Conservation (phyloP, 2,329 filamentous ascomycete species). For the Cercospora janseana region DNA sequence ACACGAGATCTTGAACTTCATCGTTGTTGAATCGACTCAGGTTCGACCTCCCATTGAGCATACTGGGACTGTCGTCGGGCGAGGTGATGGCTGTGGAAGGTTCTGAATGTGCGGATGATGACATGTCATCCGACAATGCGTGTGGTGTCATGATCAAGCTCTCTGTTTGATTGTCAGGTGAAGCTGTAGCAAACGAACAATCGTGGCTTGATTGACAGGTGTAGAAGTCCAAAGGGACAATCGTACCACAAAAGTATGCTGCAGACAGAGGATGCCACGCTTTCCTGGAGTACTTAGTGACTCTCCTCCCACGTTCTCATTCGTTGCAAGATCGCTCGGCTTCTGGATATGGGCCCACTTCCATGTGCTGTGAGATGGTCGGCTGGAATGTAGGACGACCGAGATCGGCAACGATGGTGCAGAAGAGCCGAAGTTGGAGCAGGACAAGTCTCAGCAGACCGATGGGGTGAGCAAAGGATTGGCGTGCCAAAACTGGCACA, state of each 20-base stretch:
- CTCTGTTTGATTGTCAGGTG: background rate
- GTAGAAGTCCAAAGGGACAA: background rate
- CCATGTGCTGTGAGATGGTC: too few species aligned
- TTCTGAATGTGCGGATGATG: slow-evolving; percentile 14
- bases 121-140: slow-evolving; percentile 20
- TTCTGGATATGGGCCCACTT: too few species aligned
- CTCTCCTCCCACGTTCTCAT: too few species aligned
- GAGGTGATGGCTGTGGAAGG: slow-evolving; percentile 19
- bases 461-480: background rate
- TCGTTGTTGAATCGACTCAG: slow-evolving; percentile 57
- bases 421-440: too few species aligned
- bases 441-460: too few species aligned
- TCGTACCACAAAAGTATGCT: too few species aligned
- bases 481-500: too few species aligned
- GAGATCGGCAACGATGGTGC: slow-evolving; percentile 12
- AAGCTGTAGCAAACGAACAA: background rate
- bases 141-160: slow-evolving; percentile 26
- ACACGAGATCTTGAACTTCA: slow-evolving; percentile 78
- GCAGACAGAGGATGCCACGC: too few species aligned
- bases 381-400: slow-evolving; percentile 6
- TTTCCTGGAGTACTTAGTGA: too few species aligned
- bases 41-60: slow-evolving; percentile 19
- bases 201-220: background rate
- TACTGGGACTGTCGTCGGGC: slow-evolving; percentile 21
- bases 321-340: too few species aligned